Evolutionary conservation across 192 early-diverging fungal genomes (phyloP).

Genomic region (Chytriomyces sp.): DNA sequence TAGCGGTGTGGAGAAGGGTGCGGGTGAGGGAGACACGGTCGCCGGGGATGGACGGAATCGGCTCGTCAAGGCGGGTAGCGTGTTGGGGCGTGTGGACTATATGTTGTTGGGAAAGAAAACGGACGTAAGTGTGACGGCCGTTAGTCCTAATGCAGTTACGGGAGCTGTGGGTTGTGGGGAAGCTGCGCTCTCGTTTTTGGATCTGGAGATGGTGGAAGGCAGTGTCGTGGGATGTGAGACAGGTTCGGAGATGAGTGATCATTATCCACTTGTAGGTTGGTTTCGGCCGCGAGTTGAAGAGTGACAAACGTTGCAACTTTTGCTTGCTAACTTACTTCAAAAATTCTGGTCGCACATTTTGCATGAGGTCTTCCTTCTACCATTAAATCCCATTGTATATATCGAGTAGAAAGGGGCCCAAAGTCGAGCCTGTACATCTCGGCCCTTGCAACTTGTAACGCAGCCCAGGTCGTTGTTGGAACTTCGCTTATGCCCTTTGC

Average conservation of each 20-base stretch:
- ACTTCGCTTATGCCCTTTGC: no score
- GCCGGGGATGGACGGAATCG: conserved; percentile 18
- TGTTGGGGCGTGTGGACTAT: conserved; percentile 24
- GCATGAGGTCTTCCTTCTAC: no score
- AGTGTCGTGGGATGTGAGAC: conserved; percentile 1
- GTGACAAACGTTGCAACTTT: no score
- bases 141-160: no score
- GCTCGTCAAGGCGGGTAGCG: conserved; percentile 21
- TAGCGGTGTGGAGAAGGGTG: neutral
- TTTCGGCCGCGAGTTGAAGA: conserved; percentile 23
- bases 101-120: conserved; percentile 1
- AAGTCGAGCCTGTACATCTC: no score
- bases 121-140: neutral
- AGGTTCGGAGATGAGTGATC: conserved; percentile 27
- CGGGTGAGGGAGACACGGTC: conserved; percentile 5
- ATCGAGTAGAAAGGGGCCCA: no score
- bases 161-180: no score
- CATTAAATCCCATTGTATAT: no score
- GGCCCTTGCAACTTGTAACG: no score
- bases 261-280: conserved; percentile 22
- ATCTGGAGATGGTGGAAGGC: conserved; percentile 29
- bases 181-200: conserved; percentile 13
- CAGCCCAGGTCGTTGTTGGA: no score
- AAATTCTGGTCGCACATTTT: no score
- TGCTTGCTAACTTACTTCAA: no score